Evolutionary conservation across 75 land plant species (phyloP), one percentile per base, ranked within the genome.

Genomic region (Larix kaempferi): DNA sequence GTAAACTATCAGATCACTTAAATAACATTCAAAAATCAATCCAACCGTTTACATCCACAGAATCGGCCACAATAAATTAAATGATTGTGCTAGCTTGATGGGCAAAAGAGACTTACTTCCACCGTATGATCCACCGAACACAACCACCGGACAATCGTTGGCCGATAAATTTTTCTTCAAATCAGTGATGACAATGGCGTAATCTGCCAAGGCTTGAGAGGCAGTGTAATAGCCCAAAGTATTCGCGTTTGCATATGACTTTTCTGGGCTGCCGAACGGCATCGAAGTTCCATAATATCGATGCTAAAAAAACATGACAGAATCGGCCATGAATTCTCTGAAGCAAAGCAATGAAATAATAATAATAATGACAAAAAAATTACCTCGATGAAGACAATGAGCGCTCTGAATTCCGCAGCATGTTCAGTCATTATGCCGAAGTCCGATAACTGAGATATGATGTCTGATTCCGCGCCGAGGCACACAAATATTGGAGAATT

Each of bases 71-170:
- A n/a, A n/a, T n/a, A n/a, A n/a, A n/a, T n/a, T n/a, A n/a, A n/a
- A n/a, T n/a, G n/a, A n/a, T n/a, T n/a, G n/a, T n/a, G n/a, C n/a
- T n/a, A n/a, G n/a, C n/a, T n/a, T n/a, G n/a, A n/a, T n/a, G n/a
- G n/a, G n/a, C n/a, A n/a, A n/a, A n/a, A n/a, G n/a, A 55, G 56
- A 74, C 88, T 73, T 81, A 89, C 91, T 89, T 85, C 92, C 92
- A 3, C 92, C 89, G 66, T 90, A 90, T 4, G 92, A 90, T 7
- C 89, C 93, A 57, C 93, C 93, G 77, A 91, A 79, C n/a, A 83
- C 83, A 2, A 91, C 79, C 16, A 88, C 85, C 13, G 93, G 93
- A 12, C 87, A 91, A 57, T 76, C 63, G 44, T 84, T 63, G 5
- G 86, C 86, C 16, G 83, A 81, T 15, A 86, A 62, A n/a, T 83